Conservation (phyloP, 2,329 filamentous ascomycete species). For the Talaromyces sp. region DNA sequence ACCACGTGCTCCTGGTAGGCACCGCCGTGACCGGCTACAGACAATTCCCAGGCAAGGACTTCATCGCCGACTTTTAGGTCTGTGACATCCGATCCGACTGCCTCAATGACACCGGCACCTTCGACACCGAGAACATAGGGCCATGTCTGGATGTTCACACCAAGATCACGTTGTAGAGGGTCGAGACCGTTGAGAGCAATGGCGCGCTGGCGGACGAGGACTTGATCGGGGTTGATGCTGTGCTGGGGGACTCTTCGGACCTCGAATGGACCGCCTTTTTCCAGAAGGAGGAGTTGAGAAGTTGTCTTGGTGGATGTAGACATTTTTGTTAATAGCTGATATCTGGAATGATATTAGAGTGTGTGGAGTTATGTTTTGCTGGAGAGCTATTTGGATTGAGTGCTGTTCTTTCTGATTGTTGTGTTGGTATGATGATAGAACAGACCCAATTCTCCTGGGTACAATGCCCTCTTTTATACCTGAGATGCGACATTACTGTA, state of each 20-base stretch:
- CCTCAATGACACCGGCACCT: conserved; percentile 34
- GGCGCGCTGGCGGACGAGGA: conserved; percentile 33
- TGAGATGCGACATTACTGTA: background rate
- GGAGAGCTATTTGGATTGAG: background rate
- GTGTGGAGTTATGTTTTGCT: background rate
- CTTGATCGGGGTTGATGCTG: conserved; percentile 23
- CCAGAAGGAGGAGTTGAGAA: conserved; percentile 7
- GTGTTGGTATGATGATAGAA: conserved; percentile 3
- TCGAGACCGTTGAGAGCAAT: conserved; percentile 37
- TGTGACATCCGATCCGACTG: conserved; percentile 30
- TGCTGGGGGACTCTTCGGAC: conserved; percentile 7
- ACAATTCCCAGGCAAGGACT: conserved; percentile 10
- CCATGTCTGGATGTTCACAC: conserved; percentile 29
- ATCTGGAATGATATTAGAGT: background rate
- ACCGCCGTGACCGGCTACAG: conserved; percentile 8
- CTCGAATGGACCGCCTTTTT: conserved; percentile 15
- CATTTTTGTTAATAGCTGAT: conserved; percentile 3
- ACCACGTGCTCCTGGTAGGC: conserved; percentile 17
- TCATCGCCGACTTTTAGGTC: conserved; percentile 12
- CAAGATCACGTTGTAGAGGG: conserved; percentile 32
- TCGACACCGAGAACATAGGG: conserved; percentile 37
- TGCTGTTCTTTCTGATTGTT: background rate
- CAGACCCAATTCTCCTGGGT: background rate
- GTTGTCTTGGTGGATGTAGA: conserved; percentile 4
- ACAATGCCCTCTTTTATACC: background rate